Conservation (phyloP, 2,329 filamentous ascomycete genomes). For the Westerdykella sp. region DNA sequence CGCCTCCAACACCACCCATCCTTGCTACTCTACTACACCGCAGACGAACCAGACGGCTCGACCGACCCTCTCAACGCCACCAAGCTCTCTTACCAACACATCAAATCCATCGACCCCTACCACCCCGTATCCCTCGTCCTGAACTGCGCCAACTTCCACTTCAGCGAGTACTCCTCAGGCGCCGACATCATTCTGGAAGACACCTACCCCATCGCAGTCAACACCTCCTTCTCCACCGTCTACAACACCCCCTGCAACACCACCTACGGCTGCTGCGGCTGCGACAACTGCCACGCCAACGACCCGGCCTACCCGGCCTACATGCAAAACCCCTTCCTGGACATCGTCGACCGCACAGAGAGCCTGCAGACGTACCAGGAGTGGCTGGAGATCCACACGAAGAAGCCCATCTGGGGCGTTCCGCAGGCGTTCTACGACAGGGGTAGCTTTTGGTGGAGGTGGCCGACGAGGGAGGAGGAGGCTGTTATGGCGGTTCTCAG, state of each 20-base stretch:
- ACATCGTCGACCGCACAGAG: constrained; percentile 46
- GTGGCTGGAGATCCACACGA: constrained; percentile 26
- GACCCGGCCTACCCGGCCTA: constrained; percentile 10
- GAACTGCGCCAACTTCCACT: constrained; percentile 59
- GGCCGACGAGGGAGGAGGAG: constrained; percentile 43
- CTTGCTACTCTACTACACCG: constrained; percentile 46
- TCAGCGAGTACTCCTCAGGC: constrained; percentile 48
- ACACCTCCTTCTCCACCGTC: constrained; percentile 47
- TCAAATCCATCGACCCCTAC: constrained; percentile 52
- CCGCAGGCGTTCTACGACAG: constrained; percentile 47
- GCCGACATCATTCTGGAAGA: constrained; percentile 57
- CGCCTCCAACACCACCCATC: constrained; percentile 28
- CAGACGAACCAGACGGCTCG: constrained; percentile 52
- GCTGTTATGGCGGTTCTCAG: constrained; percentile 44
- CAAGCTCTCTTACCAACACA: constrained; percentile 37
- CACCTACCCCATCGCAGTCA: constrained; percentile 55
- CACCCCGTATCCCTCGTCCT: constrained; percentile 55
- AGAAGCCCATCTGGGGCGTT: constrained; percentile 46
- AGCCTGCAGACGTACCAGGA: constrained; percentile 37
- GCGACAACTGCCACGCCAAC: constrained; percentile 52
- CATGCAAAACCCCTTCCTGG: constrained; percentile 36
- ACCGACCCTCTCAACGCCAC: constrained; percentile 50
- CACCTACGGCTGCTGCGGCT: constrained; percentile 58
- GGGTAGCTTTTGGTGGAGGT: constrained; percentile 43
- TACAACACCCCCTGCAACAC: constrained; percentile 54